These are phyloP conservation scores for Candida ulmi DNA, from an alignment of 805 yeast species.

Conservation along the genomic window DNA sequence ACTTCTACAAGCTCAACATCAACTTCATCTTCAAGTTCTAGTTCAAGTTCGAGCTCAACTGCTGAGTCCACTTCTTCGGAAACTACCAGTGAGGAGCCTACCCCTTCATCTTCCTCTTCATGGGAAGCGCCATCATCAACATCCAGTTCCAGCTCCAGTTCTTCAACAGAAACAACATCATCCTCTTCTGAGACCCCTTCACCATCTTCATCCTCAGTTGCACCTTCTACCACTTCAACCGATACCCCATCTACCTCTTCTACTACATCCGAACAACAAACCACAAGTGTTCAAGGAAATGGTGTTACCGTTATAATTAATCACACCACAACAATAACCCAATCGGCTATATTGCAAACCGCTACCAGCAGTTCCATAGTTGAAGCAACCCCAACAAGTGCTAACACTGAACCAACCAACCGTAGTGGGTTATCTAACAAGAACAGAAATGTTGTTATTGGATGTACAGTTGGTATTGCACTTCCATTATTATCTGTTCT, in stretches of 20 bases:
- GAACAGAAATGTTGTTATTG: slow-evolving; percentile 51
- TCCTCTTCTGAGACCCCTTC: background rate
- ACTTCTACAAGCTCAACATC: no score
- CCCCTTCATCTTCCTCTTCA: slow-evolving; percentile 3
- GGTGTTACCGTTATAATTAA: slow-evolving; percentile 17
- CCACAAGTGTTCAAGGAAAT: slow-evolving; percentile 4
- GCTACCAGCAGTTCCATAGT: slow-evolving; percentile 11
- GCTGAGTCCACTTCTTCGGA: background rate
- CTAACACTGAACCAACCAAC: slow-evolving; percentile 4
- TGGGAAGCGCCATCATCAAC: slow-evolving; percentile 4
- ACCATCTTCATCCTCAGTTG: background rate
- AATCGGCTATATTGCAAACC: slow-evolving; percentile 25
- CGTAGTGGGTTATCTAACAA: slow-evolving; percentile 37
- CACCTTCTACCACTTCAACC: background rate
- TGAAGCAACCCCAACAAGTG: slow-evolving; percentile 19
- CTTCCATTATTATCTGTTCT: slow-evolving; percentile 41
- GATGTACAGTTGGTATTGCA: slow-evolving; percentile 67
- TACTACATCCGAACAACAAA: background rate
- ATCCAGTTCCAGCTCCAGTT: background rate
- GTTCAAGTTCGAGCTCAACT: background rate
- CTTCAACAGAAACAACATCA: background rate
- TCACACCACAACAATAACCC: slow-evolving; percentile 14
- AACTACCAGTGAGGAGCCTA: background rate
- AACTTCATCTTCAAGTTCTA: background rate
- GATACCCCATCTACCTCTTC: background rate